A percentile compares a stretch with the other conserved stretches of the same genome.
These are phyloP conservation scores for Lyophyllum shimeji DNA, from an alignment of 768 basidiomycete species.

Conservation along the genomic window DNA sequence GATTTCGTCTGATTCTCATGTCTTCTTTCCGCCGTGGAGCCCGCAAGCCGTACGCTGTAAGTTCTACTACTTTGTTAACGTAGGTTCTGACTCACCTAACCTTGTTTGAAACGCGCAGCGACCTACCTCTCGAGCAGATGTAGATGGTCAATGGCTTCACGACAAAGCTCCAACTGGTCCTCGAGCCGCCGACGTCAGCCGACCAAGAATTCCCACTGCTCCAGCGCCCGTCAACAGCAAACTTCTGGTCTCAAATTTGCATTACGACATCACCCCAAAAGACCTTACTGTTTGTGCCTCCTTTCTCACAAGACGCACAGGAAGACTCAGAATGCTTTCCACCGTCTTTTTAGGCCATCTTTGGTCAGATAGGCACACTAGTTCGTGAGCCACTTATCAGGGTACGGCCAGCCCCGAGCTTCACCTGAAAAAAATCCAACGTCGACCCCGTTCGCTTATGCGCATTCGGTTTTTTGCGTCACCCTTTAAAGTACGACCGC, in stretches of 20 bases:
- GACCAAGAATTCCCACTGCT: slow-evolving; percentile 23
- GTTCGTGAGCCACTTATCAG: slow-evolving; percentile 90
- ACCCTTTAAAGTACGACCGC: slow-evolving; percentile 81
- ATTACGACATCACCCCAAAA: slow-evolving; percentile 89
- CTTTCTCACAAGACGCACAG: background rate
- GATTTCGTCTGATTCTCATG: slow-evolving; percentile 14
- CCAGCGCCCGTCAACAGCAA: slow-evolving; percentile 41
- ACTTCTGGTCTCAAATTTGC: slow-evolving; percentile 82
- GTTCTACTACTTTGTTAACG: slow-evolving; percentile 5
- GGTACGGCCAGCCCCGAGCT: slow-evolving; percentile 80
- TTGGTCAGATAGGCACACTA: slow-evolving; percentile 90
- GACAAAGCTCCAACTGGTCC: slow-evolving; percentile 64
- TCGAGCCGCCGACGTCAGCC: slow-evolving; percentile 22
- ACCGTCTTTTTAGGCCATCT: slow-evolving; percentile 63
- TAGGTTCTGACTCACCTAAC: background rate
- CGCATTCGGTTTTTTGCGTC: slow-evolving; percentile 32
- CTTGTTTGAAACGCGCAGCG: slow-evolving; percentile 39
- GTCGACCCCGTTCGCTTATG: slow-evolving; percentile 42
- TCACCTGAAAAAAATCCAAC: slow-evolving; percentile 63
- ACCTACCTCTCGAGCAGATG: slow-evolving; percentile 45
- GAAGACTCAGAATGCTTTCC: slow-evolving; percentile 4
- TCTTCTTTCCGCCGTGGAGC: slow-evolving; percentile 27
- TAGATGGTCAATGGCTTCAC: slow-evolving; percentile 73
- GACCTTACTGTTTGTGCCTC: slow-evolving; percentile 73
- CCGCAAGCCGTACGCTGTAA: slow-evolving; percentile 45